A percentile compares a stretch with the other conserved stretches of the same genome.
phyloP scores from a whole-genome alignment of 140 eudicot species.

The Ambrosia hybrid region DNA sequence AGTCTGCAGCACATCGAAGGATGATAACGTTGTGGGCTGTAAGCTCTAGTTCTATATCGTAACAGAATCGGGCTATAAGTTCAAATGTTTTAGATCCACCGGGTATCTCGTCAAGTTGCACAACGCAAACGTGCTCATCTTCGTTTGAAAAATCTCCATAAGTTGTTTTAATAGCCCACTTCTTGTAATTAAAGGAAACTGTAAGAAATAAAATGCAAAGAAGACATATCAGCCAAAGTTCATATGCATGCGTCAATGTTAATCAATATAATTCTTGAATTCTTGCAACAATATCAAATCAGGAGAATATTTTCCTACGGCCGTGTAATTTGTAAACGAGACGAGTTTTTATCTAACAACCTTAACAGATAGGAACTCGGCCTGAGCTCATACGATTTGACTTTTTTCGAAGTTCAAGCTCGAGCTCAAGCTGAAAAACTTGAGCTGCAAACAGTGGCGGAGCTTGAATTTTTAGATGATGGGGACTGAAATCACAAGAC shows the following conservation, averaged over 20 bases:
- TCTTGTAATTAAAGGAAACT: constrained; percentile 75
- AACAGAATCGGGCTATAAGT: constrained; percentile 72
- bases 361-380: too few species aligned
- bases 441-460: too few species aligned
- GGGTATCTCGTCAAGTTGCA: constrained; percentile 66
- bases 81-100: constrained; percentile 89
- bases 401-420: too few species aligned
- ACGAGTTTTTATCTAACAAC: too few species aligned
- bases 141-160: constrained; percentile 38
- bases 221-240: neutral
- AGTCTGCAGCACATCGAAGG: constrained; percentile 80
- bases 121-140: constrained; percentile 41
- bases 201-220: constrained; percentile 13
- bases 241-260: neutral
- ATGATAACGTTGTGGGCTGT: constrained; percentile 64
- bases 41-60: constrained; percentile 69
- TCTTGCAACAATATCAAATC: too few species aligned
- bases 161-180: constrained; percentile 59
- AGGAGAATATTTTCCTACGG: too few species aligned
- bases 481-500: too few species aligned
- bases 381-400: too few species aligned
- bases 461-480: too few species aligned
- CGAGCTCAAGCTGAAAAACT: too few species aligned
- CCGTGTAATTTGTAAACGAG: too few species aligned
- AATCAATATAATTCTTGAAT: too few species aligned